Conservation (phyloP, 768 basidiomycete genomes). For the Mycena haematopus region DNA sequence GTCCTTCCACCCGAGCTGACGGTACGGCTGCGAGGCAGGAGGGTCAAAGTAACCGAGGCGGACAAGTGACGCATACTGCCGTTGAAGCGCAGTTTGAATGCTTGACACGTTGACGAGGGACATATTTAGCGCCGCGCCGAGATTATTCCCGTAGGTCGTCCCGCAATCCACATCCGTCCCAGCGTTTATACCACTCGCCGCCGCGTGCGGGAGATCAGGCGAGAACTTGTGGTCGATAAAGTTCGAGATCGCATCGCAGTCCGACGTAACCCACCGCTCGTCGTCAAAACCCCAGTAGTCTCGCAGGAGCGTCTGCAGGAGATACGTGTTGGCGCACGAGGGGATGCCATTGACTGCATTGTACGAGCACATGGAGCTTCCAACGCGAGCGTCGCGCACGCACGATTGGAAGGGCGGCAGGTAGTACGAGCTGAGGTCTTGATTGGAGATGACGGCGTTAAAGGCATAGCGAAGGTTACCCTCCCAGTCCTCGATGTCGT, state of each 20-base stretch:
- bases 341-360: conserved; percentile 68
- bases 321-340: conserved; percentile 58
- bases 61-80: conserved; percentile 60
- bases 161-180: conserved; percentile 66
- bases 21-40: conserved; percentile 53
- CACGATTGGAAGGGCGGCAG: conserved; percentile 62
- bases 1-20: conserved; percentile 54
- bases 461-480: conserved; percentile 56
- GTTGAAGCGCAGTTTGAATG: conserved; percentile 49
- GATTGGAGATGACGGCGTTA: conserved; percentile 58
- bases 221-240: conserved; percentile 58
- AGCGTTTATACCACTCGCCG: conserved; percentile 56
- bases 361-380: conserved; percentile 59
- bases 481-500: conserved; percentile 64
- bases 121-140: conserved; percentile 56
- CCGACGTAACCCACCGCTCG: conserved; percentile 61
- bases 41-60: conserved; percentile 66
- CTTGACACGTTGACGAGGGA: conserved; percentile 52
- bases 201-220: conserved; percentile 50
- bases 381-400: conserved; percentile 66
- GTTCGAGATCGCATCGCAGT: conserved; percentile 61
- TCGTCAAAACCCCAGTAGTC: conserved; percentile 59
- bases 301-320: conserved; percentile 57
- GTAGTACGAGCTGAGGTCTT: conserved; percentile 64
- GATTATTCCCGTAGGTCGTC: conserved; percentile 48